Base-by-base conservation (phyloP, 164 flowering plant species). In the Saururus chinensis region DNA sequence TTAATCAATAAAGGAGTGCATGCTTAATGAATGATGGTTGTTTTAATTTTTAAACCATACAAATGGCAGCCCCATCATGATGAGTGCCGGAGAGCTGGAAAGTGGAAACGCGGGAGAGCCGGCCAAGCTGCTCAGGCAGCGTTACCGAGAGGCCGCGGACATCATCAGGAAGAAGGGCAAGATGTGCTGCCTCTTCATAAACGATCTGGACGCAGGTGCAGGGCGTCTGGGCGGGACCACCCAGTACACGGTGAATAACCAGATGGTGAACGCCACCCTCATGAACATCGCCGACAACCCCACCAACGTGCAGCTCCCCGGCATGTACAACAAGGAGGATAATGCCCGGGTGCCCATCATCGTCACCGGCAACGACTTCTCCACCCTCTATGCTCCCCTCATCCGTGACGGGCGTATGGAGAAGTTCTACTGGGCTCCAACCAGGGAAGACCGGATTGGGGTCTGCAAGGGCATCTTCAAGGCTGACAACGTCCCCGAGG, bases 271-370 rank as follows among this genome's bases (percentile, higher is more conserved):
- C 52, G 83, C 81, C 24, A 80, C 81, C 26, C 81, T 80, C 56
- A 80, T 80, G 83, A 80, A 80, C 76, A 77, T 80, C 45, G 81
- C 83, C 58, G 83, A 80, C 62, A 80, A 75, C 76, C 83, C 83
- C 13, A 80, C 83, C 40, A 73, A 60, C 42, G 83, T 80, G 26
- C 80, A 79, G 67, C 80, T 79, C 30, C 82, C 82, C 21, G 81
- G 81, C 45, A 77, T 80, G 81, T 77, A 77, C 79, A 76, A 74
- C 77, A 80, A 77, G 67, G 76, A 80, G 69, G 81, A 73, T 1
- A 77, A 77, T 42, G 67, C 76, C 49, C 77, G 79, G n/a, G 81
- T 77, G 9, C 79, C 83, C 54, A 73, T 80, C 73, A 75, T 80
- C 23, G 80, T 77, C 68, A 77, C 83, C 4, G 83, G 83, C 40